Evolutionary conservation across 164 flowering plant species (phyloP), one percentile per base, ranked within the genome.

Genomic region (Hamamelis virginiana): DNA sequence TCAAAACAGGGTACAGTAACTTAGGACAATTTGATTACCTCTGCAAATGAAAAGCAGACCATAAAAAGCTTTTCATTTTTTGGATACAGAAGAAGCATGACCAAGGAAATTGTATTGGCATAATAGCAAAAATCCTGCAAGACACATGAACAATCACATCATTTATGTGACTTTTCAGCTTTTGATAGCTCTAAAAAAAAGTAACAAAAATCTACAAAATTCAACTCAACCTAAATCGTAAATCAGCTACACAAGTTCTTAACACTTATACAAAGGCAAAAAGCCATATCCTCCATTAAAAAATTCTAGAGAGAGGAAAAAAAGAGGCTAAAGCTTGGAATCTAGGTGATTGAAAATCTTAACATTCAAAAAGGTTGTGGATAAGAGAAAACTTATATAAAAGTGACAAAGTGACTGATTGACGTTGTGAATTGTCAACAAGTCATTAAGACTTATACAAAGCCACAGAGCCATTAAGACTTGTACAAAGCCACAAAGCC

Each of bases 21-120:
- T 8, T 10, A 33, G 47, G 56, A 62, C 9, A 23, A 33, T 53
- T 38, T 65, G 27, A 77, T 73, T 80, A 92, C 99, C 89, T 96
- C 99, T 9, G 99, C 96, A 85, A 96, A 92, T 50, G 99, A 91
- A 80, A 96, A 96, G 88, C 97, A 91, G 77, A 96, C 89, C 98
- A 96, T 90, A 82, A 96, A 96, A 79, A 96, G 82, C 84, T 90
- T 96, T 82, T 92, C 99, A 73, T 92, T 88, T 78, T 66, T 86
- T n/a, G 98, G 99, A 81, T 80, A 91, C 14, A 87, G 68, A 70
- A 92, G 92, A 69, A 96, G 90, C 77, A 82, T 82, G 71, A 91
- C 78, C 84, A 96, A 68, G 86, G 90, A 92, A 65, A 96, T 91
- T 28, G 96, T 90, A 71, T 96, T 92, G 72, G 99, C 99, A 78